These are phyloP conservation scores for Trichocomaceae sp. DNA, from an alignment of 2,329 filamentous ascomycete genomes.

Conservation along the genomic window DNA sequence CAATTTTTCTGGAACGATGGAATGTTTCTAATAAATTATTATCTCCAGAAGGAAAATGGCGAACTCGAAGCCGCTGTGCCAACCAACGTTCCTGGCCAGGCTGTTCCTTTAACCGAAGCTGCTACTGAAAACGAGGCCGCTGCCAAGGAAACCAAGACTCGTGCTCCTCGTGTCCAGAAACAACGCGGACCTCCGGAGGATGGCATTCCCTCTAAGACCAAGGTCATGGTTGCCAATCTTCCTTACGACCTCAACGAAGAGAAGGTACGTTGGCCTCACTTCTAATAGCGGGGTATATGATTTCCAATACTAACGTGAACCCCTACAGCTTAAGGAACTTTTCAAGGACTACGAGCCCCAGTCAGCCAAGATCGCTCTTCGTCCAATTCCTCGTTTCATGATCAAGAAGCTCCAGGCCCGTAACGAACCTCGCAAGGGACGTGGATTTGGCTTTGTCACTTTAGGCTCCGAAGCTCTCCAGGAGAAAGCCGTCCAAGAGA, in stretches of 20 bases:
- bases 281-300: neutral
- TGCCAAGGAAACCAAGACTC: slow-evolving; percentile 35
- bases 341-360: slow-evolving; percentile 87
- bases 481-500: slow-evolving; percentile 93
- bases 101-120: slow-evolving; percentile 55
- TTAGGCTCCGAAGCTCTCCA: slow-evolving; percentile 91
- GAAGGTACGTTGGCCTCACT: slow-evolving; percentile 58
- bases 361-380: slow-evolving; percentile 96
- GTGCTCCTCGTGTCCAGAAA: slow-evolving; percentile 52
- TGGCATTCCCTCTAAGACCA: slow-evolving; percentile 96
- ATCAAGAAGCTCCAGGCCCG: slow-evolving; percentile 99
- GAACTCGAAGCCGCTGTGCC: slow-evolving; percentile 40
- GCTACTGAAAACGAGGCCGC: slow-evolving; percentile 42
- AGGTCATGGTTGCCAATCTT: slow-evolving; percentile 99
- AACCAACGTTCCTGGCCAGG: slow-evolving; percentile 39
- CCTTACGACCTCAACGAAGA: slow-evolving; percentile 97
- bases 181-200: slow-evolving; percentile 96
- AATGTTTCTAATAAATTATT: neutral
- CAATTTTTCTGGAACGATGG: slow-evolving; percentile 5
- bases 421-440: slow-evolving; percentile 96
- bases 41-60: slow-evolving; percentile 17
- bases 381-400: slow-evolving; percentile 98
- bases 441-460: slow-evolving; percentile 97
- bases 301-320: slow-evolving; percentile 22
- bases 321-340: slow-evolving; percentile 82